phyloP scores from a whole-genome alignment of 1,284 basidiomycete genomes.

The Laetiporus sulphureus region DNA sequence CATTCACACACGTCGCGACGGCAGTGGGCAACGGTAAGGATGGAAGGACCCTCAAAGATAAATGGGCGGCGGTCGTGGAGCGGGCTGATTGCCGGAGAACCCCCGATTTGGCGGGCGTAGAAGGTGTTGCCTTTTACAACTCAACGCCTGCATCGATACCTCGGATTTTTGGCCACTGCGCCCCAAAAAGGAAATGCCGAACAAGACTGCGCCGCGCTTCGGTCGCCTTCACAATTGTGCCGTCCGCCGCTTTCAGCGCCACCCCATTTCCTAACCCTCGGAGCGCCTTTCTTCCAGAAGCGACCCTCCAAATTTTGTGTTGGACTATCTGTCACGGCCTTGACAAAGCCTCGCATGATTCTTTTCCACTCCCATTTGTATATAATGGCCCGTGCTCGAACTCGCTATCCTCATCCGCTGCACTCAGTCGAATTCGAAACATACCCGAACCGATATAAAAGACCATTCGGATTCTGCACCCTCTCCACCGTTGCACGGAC shows the following conservation, averaged over 20 bases:
- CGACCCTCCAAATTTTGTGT: not conserved
- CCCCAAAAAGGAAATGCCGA: constrained; percentile 1
- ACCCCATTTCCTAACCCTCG: constrained; percentile 2
- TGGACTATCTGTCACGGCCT: not conserved
- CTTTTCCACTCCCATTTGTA: constrained; percentile 2
- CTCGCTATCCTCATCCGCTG: not conserved
- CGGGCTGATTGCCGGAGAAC: not conserved
- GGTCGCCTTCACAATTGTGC: not conserved
- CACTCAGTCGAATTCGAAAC: constrained; percentile 2
- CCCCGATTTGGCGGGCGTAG: not conserved
- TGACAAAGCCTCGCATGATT: not conserved
- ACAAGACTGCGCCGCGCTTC: not conserved
- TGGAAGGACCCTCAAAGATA: constrained; percentile 1
- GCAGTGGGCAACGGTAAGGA: too few species aligned
- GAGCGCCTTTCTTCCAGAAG: constrained; percentile 5
- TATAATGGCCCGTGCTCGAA: not conserved
- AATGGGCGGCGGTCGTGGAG: not conserved
- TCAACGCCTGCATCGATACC: constrained; percentile 9
- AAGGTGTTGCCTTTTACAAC: constrained; percentile 8
- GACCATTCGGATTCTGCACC: not conserved
- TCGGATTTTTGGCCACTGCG: not conserved
- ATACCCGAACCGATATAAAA: constrained; percentile 1
- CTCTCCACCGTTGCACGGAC: not conserved
- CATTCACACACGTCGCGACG: not conserved
- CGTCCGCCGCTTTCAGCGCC: constrained; percentile 1